Base-by-base conservation (phyloP, 2,329 filamentous ascomycete genomes). In the Penicillium sp. region DNA sequence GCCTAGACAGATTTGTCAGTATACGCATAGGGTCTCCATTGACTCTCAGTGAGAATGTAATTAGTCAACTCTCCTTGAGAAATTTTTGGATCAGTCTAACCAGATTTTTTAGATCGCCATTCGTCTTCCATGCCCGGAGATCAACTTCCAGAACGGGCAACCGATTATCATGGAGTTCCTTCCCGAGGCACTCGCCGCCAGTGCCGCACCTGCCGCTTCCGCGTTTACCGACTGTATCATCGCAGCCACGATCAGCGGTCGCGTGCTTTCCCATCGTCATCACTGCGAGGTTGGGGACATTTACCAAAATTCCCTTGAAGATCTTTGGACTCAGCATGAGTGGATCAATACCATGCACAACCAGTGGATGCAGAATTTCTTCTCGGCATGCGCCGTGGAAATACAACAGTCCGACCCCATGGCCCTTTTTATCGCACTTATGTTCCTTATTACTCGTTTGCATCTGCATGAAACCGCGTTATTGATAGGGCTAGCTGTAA, bases 1-100 rank as follows among this genome's bases (percentile, higher is more conserved):
- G 56, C 31, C 54, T 74, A 2, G 72, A 74, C 53, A 66, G 63
- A 4, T 66, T 72, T 49, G 49, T 66, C 10, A 66, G 64, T 40
- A 59, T 70, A 4, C 32, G 32, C 10, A 34, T 34, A 34, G 32
- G 13, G 13, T 34, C 32, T 11, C 32, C 32, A 9, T 34, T 34
- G 32, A 34, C 32, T 11, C 13, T 34, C 13, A 34, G 32, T 34
- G 32, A 34, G 10, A 34, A 10, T 11, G 32, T 34, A 34, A 34
- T 5, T 14, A 11, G 13, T 11, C 5, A 11, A 14, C 9, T 7
- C 7, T 7, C 24, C 24, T 27, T 27, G 24, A 18, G 24, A 27
- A 27, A 27, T 27, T 27, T 27, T 27, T 27, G 4, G 3, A 7
- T 27, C 4, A 7, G 7, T 7, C 24, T 27, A 27, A 27, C 4